Percentiles rank a stretch among this genome's conserved stretches.
phyloP scores from a whole-genome alignment of 2,329 filamentous ascomycete species.

The Ceratocystis smalleyi region DNA sequence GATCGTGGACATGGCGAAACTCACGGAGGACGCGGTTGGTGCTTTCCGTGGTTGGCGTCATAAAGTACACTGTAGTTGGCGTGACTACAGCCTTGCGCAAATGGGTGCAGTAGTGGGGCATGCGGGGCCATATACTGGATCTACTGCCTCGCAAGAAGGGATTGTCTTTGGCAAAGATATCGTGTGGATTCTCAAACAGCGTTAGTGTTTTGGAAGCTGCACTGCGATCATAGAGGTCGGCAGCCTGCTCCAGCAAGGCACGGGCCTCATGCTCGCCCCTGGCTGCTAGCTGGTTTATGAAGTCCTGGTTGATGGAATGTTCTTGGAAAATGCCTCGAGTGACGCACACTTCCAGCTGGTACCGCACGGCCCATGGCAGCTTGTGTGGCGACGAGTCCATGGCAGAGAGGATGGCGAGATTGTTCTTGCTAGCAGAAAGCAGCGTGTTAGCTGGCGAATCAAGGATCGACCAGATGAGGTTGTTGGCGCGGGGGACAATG shows the following conservation, averaged over 20 bases:
- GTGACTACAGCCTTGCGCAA: constrained; percentile 67
- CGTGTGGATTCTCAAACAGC: constrained; percentile 52
- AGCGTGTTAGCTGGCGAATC: background rate
- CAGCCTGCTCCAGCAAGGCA: constrained; percentile 58
- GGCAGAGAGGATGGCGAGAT: constrained; percentile 7
- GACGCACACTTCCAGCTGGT: constrained; percentile 88
- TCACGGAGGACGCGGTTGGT: constrained; percentile 76
- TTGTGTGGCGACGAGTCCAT: background rate
- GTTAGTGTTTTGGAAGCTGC: constrained; percentile 29
- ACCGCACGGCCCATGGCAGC: constrained; percentile 59
- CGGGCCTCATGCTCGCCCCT: constrained; percentile 36
- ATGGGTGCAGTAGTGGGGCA: constrained; percentile 59
- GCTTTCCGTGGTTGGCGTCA: constrained; percentile 63
- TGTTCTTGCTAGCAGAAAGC: background rate
- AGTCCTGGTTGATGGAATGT: constrained; percentile 51
- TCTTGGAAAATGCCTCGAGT: constrained; percentile 65
- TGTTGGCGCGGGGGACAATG: background rate
- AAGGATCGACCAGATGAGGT: constrained; percentile 8
- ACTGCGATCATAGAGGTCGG: constrained; percentile 28
- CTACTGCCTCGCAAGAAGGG: constrained; percentile 18
- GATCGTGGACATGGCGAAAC: constrained; percentile 52
- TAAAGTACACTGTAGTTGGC: constrained; percentile 66
- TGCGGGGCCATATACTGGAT: constrained; percentile 18
- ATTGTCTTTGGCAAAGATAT: constrained; percentile 46
- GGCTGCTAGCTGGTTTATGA: constrained; percentile 46